A percentile compares a stretch with the other conserved stretches of the same genome.
These are phyloP conservation scores for Paramecium octaurelia DNA, from an alignment of 73 alveolate species.

Conservation along the genomic window DNA sequence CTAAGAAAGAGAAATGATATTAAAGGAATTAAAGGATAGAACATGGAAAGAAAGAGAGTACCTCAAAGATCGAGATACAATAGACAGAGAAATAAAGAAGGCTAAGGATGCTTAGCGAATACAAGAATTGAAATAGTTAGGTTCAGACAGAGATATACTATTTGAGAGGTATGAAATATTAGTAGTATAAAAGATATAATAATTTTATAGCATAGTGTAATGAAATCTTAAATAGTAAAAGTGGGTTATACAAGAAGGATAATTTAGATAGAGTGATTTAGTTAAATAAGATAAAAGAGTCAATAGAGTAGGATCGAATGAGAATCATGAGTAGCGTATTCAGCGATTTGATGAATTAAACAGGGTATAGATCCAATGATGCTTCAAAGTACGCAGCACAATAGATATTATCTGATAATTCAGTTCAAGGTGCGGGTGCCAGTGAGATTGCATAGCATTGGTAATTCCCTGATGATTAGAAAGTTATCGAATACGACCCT, in stretches of 20 bases:
- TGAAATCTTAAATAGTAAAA: conserved; percentile 17
- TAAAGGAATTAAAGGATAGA: conserved; percentile 34
- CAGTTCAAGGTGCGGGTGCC: background rate
- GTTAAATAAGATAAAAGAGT: background rate
- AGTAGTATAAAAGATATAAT: background rate
- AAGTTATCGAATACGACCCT: conserved; percentile 11
- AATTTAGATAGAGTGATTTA: conserved; percentile 23
- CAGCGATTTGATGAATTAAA: background rate
- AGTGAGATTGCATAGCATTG: background rate
- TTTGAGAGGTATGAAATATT: background rate
- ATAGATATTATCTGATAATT: background rate
- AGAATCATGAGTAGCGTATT: conserved; percentile 1
- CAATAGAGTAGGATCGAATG: conserved; percentile 45
- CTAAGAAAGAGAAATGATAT: conserved; percentile 42
- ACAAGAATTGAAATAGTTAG: background rate
- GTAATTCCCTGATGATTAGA: conserved; percentile 19
- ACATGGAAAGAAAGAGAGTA: conserved; percentile 30
- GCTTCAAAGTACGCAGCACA: conserved; percentile 36
- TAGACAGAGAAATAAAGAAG: conserved; percentile 34
- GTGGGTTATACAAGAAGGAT: conserved; percentile 47
- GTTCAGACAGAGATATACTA: conserved; percentile 40
- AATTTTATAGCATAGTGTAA: background rate
- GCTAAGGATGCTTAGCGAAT: background rate
- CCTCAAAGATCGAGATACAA: conserved; percentile 21
- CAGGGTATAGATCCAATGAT: conserved; percentile 1